Evolutionary conservation across 2,329 filamentous ascomycete species (phyloP).

Genomic region (Cadophora luteo-olivacea): DNA sequence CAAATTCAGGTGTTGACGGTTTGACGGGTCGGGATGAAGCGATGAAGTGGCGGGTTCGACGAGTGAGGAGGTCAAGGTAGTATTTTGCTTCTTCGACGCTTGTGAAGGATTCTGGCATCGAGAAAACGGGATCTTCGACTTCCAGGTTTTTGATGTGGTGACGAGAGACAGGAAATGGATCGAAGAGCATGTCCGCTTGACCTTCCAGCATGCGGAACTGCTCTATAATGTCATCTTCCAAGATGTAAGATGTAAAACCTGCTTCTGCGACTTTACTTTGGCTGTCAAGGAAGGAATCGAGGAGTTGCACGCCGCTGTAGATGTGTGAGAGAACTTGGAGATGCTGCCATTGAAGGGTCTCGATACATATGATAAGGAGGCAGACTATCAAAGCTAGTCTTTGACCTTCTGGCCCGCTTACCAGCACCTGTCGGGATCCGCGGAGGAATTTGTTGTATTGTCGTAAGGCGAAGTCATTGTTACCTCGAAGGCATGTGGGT

Average conservation of each 20-base stretch:
- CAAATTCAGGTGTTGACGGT: background rate
- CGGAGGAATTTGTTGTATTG: conserved; percentile 20
- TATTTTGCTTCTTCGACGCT: conserved; percentile 14
- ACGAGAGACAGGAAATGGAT: conserved; percentile 1
- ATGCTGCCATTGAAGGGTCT: conserved; percentile 24
- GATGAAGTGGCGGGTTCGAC: conserved; percentile 12
- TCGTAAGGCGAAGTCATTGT: conserved; percentile 16
- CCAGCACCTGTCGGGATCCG: conserved; percentile 11
- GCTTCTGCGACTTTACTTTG: background rate
- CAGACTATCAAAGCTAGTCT: conserved; percentile 19
- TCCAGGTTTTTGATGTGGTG: background rate
- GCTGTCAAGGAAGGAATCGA: conserved; percentile 5
- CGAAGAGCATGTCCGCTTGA: conserved; percentile 6
- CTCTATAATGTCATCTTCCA: conserved; percentile 21
- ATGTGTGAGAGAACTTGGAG: conserved; percentile 16
- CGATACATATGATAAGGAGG: conserved; percentile 22
- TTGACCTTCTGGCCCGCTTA: background rate
- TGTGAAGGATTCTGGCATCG: conserved; percentile 13
- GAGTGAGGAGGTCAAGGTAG: conserved; percentile 20
- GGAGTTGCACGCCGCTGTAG: conserved; percentile 12
- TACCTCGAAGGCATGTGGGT: background rate
- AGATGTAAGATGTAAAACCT: background rate
- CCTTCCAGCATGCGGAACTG: conserved; percentile 18
- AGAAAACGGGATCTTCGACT: conserved; percentile 1
- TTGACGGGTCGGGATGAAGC: background rate